Percentiles rank a stretch among this genome's conserved stretches.
These are phyloP conservation scores for Pinus albicaulis DNA, from an alignment of 75 land plant species.

Conservation along the genomic window DNA sequence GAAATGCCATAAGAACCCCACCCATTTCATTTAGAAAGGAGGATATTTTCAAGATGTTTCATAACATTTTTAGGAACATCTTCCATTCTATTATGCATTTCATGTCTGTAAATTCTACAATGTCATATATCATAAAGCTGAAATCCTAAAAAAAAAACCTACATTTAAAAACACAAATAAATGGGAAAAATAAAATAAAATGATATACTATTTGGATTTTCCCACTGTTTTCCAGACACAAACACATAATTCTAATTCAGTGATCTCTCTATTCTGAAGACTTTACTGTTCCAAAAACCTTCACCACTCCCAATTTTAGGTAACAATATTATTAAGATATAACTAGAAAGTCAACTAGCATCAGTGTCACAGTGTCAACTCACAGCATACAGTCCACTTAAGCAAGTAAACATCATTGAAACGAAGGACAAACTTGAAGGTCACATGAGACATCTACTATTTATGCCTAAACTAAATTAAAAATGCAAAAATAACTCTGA, in stretches of 20 bases:
- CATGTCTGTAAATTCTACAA: too few relatives aligned
- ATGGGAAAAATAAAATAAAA: too few relatives aligned
- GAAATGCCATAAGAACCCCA: too few relatives aligned
- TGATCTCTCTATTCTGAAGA: background rate
- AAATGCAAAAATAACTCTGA: background rate
- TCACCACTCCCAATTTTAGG: too few relatives aligned
- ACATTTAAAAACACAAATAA: background rate
- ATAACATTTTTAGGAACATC: too few relatives aligned
- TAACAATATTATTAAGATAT: background rate
- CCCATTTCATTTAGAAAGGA: too few relatives aligned
- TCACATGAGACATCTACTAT: background rate
- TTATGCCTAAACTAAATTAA: background rate
- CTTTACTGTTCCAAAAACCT: background rate
- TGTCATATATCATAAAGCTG: background rate
- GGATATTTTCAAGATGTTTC: too few relatives aligned
- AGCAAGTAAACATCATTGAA: background rate
- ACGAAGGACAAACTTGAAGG: background rate
- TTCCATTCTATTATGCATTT: too few relatives aligned
- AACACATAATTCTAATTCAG: background rate
- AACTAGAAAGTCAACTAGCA: background rate
- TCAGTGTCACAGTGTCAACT: background rate
- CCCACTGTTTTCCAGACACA: background rate
- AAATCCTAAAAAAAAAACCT: background rate
- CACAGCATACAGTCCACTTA: background rate
- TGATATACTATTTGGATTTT: background rate